These are phyloP conservation scores for Linaria vulgaris DNA, from an alignment of 257 asterid species.

Conservation along the genomic window DNA sequence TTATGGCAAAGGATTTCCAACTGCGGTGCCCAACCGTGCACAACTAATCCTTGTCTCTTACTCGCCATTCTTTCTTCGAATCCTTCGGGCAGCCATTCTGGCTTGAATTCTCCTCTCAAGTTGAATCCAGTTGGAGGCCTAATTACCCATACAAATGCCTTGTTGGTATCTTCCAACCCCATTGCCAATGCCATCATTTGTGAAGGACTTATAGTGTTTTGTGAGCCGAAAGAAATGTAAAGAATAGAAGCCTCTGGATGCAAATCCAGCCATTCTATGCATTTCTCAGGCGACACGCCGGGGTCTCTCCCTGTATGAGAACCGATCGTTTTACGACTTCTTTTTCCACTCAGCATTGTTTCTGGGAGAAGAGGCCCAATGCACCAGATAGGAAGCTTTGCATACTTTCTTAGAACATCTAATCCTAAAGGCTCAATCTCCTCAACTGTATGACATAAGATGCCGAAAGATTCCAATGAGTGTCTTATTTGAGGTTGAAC, in stretches of 20 bases:
- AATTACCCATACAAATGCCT: slow-evolving; percentile 70
- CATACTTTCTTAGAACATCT: slow-evolving; percentile 35
- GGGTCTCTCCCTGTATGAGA: slow-evolving; percentile 56
- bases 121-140: slow-evolving; percentile 78
- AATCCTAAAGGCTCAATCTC: slow-evolving; percentile 73
- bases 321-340: slow-evolving; percentile 30
- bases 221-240: slow-evolving; percentile 89
- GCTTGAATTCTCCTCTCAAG: slow-evolving; percentile 43
- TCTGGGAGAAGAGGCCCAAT: slow-evolving; percentile 79
- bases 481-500: slow-evolving; percentile 48
- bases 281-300: slow-evolving; percentile 67
- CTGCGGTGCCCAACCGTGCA: slow-evolving; percentile 93
- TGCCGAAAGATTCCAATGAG: slow-evolving; percentile 52
- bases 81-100: slow-evolving; percentile 73
- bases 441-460: slow-evolving; percentile 62
- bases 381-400: slow-evolving; percentile 72
- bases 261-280: slow-evolving; percentile 63
- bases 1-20: slow-evolving; percentile 74
- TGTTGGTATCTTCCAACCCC: slow-evolving; percentile 65
- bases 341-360: slow-evolving; percentile 33
- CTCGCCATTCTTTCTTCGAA: slow-evolving; percentile 42
- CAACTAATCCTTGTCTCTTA: slow-evolving; percentile 48
- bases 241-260: slow-evolving; percentile 50
- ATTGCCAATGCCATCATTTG: slow-evolving; percentile 87
- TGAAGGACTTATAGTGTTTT: slow-evolving; percentile 62